Evolutionary conservation across 148 eudicot species (phyloP).

Genomic region (Camellia sinensis): DNA sequence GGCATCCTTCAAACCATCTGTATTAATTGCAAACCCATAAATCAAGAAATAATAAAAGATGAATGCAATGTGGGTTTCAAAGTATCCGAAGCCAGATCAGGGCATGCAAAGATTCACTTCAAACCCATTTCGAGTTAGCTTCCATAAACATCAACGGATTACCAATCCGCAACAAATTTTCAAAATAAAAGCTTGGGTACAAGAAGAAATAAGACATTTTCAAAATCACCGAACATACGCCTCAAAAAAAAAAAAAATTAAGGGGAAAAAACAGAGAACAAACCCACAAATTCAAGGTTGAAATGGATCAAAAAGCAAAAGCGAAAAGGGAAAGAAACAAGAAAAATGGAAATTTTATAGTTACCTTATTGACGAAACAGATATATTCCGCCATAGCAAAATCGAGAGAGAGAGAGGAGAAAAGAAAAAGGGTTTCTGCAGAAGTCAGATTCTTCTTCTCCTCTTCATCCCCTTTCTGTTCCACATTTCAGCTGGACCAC

Average conservation of each 20-base stretch:
- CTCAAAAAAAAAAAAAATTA: not conserved
- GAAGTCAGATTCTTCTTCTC: not conserved
- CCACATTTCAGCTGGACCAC: slow-evolving; percentile 4
- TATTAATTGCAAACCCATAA: not conserved
- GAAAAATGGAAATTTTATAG: not conserved
- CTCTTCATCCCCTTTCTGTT: not conserved
- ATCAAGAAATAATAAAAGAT: not conserved
- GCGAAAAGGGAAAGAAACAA: not conserved
- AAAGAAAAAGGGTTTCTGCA: not conserved
- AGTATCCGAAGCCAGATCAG: not conserved
- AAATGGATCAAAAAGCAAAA: slow-evolving; percentile 5
- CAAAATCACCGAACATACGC: not conserved
- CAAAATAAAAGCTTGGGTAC: not conserved
- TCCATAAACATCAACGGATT: slow-evolving; percentile 7
- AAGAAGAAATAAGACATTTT: not conserved
- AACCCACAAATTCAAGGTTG: slow-evolving; percentile 19
- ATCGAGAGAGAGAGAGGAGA: slow-evolving; percentile 5
- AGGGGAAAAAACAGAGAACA: slow-evolving; percentile 11
- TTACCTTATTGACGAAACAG: slow-evolving; percentile 49
- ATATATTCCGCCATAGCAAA: slow-evolving; percentile 51
- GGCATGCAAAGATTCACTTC: slow-evolving; percentile 5
- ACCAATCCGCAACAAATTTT: not conserved
- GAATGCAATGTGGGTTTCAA: not conserved
- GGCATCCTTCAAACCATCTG: not conserved
- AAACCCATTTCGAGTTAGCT: slow-evolving; percentile 6